Evolutionary conservation across 2,329 filamentous ascomycete genomes (phyloP), one percentile per base, ranked within the genome.

Genomic region (Phyllosticta paracitricarpa): DNA sequence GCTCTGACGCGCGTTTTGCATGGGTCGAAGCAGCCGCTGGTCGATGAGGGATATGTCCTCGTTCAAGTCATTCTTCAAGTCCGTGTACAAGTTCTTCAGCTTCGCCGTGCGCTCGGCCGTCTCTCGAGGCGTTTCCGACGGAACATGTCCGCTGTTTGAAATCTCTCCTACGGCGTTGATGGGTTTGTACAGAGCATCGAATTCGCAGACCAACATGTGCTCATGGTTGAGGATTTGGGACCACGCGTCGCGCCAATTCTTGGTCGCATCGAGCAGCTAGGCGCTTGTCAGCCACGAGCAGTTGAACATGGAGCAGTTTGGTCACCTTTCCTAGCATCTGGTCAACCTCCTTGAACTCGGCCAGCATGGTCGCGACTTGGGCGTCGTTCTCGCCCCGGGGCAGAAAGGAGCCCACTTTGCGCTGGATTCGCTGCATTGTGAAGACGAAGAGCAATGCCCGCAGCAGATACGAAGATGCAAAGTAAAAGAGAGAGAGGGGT

Each of bases 331-430:
- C 81, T 65, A 94, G 80, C 70, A 92, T 82, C 66, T 83, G 83
- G 72, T 94, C 88, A 26, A 87, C 88, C 73, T 92, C 86, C 67
- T 91, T 87, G 70, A 91, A 94, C 69, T 94, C 89, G 67, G 84
- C 86, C 61, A 95, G 77, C 59, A 94, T 79, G 54, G 87, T 81
- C 10, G 86, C 85, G 54, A 93, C 85, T 70, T 90, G 87, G 65
- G 86, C 86, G 71, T 90, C 87, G 73, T 94, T 88, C 61, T 87
- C 88, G 25, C 86, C 84, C 64, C 85, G 82, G 69, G 83, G 84
- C 75, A 85, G 81, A 70, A 92, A 83, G 73, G 83, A 86, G 64
- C 88, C 89, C 66, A 92, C 87, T 69, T 87, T 84, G 65, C 89
- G 81, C 70, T 91, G 86, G 75, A 94, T 82, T 54, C 84, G 83